Evolutionary conservation across 2,329 filamentous ascomycete genomes (phyloP), one percentile per base, ranked within the genome.

Genomic region (Sporothrix phasma): DNA sequence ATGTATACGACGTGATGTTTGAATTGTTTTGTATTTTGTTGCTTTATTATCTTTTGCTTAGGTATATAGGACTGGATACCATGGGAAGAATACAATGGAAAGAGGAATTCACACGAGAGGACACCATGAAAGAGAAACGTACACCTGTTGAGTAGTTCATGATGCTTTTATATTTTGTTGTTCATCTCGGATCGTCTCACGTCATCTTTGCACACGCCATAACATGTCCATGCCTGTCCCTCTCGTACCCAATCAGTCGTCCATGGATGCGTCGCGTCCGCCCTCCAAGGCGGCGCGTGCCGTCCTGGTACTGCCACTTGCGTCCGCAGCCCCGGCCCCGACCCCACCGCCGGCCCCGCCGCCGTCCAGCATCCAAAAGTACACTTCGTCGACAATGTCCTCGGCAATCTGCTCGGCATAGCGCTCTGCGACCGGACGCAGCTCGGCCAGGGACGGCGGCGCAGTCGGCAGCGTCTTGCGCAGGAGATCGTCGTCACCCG

Each of bases 371-470:
- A 87, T 81, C 87, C 85, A 95, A 76, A 90, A 94, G 77, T 96
- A 92, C 58, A 96, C 89, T 76, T 99, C 94, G 72, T 99, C 94
- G 37, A 97, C 81, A 62, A 99, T 81, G 71, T 99, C 94, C 76
- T 99, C 94, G 15, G 88, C 92, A 66, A 99, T 92, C 77, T 97
- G 93, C 73, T 99, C 92, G 65, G 86, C 85, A 75, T 92, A 97
- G 37, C 94, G 84, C 67, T 95, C 89, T 7, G 85, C 83, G 24
- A 96, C 79, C 0, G 89, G 79, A 39, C 84, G 81, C 1, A 87
- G 69, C 62, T 70, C 72, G n/a, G 51, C 63, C n/a, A 68, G 60
- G 8, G 65, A 26, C 29, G 66, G 59, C 13, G 59, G 34, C 3
- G 41, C 47, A n/a, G 34, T 43, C 19, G 62, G 46, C 34, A 46